These are phyloP conservation scores for Globisporangium nunn DNA, from an alignment of 352 stramenopile species.

Conservation along the genomic window DNA sequence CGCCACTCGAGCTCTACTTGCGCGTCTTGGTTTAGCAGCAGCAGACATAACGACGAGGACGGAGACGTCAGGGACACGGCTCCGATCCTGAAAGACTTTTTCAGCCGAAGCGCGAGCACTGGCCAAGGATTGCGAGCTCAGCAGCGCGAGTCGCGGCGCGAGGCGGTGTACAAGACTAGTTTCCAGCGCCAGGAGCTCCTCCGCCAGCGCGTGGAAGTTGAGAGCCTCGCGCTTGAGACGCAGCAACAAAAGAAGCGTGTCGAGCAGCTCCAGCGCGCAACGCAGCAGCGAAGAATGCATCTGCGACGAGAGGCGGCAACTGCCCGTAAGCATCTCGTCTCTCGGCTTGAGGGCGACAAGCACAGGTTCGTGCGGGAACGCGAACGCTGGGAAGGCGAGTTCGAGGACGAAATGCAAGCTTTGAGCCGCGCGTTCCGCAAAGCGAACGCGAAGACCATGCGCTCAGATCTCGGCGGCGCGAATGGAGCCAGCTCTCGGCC, in stretches of 20 bases:
- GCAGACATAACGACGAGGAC: background rate
- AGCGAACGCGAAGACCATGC: constrained; percentile 15
- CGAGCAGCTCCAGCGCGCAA: constrained; percentile 32
- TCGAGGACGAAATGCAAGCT: constrained; percentile 38
- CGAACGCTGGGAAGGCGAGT: constrained; percentile 41
- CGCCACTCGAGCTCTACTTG: no score
- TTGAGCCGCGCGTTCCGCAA: constrained; percentile 39
- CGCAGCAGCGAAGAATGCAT: constrained; percentile 26
- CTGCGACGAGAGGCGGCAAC: constrained; percentile 27
- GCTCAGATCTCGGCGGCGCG: background rate
- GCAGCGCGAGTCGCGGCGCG: constrained; percentile 29
- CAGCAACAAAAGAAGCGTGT: constrained; percentile 19
- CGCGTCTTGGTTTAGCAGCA: background rate
- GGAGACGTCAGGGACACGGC: constrained; percentile 15
- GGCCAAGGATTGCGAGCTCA: constrained; percentile 34
- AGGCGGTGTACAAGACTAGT: constrained; percentile 31
- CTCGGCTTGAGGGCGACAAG: constrained; percentile 15
- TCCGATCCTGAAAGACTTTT: constrained; percentile 59
- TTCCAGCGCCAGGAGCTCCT: constrained; percentile 40
- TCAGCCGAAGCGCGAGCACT: constrained; percentile 30
- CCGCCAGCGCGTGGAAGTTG: constrained; percentile 22
- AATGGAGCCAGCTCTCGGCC: constrained; percentile 13
- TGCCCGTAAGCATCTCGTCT: constrained; percentile 19
- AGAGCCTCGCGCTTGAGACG: constrained; percentile 15
- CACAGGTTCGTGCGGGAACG: constrained; percentile 24